Evolutionary conservation across 2,329 filamentous ascomycete genomes (phyloP).

Genomic region (Microsporum canis): DNA sequence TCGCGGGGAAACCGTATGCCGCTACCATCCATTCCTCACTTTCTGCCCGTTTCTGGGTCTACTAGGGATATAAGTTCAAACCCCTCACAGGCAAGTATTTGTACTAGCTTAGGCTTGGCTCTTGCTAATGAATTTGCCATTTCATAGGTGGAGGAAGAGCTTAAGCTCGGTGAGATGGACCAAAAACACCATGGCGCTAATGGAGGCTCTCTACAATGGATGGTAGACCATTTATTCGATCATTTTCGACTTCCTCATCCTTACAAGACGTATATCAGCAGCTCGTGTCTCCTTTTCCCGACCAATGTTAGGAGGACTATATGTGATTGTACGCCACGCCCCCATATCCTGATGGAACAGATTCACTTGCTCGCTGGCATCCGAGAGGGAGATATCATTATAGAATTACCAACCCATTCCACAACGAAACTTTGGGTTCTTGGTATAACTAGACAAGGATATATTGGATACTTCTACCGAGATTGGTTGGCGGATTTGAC

Average conservation of each 20-base stretch:
- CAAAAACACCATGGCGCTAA: neutral
- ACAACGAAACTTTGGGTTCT: neutral
- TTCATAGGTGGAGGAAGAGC: neutral
- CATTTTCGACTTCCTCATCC: neutral
- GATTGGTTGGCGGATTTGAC: neutral
- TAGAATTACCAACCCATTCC: neutral
- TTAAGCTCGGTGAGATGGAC: neutral
- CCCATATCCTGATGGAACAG: neutral
- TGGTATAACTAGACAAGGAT: neutral
- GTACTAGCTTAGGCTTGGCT: neutral
- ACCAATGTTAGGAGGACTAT: neutral
- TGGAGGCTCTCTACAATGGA: neutral
- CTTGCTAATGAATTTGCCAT: neutral
- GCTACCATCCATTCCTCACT: neutral
- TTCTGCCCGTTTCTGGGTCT: neutral
- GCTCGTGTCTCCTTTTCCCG: neutral
- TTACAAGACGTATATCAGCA: too few species aligned
- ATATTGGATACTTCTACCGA: neutral
- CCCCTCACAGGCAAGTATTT: neutral
- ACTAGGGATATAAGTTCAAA: neutral
- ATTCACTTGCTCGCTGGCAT: neutral
- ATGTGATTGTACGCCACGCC: constrained; percentile 1
- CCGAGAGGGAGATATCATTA: neutral
- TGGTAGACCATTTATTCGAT: neutral
- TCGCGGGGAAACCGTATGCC: neutral